phyloP scores from a whole-genome alignment of 148 eudicot genomes.

The Bassia scoparia region DNA sequence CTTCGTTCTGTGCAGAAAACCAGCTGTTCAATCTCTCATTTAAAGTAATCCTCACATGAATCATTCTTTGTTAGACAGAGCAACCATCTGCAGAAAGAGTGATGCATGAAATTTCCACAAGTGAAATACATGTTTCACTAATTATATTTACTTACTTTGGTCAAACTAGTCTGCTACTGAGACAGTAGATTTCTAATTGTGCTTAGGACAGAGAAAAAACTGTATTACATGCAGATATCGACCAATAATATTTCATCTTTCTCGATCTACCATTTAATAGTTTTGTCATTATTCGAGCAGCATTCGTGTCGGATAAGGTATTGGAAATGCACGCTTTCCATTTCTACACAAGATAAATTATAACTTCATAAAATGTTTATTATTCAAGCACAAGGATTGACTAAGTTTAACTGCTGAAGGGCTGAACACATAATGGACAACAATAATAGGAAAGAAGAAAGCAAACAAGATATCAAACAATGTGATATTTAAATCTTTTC shows the following conservation, averaged over 20 bases:
- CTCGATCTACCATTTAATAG: background rate
- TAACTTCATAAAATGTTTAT: background rate
- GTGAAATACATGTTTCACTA: background rate
- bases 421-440: background rate
- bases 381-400: background rate
- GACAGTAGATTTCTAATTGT: background rate
- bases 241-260: background rate
- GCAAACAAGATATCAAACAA: background rate
- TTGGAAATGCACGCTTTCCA: background rate
- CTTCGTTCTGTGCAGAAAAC: constrained; percentile 45
- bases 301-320: background rate
- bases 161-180: background rate
- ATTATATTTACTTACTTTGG: background rate
- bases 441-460: background rate
- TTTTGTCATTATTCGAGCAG: background rate
- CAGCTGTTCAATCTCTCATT: constrained; percentile 60
- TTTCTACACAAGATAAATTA: background rate
- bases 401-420: background rate
- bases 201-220: background rate
- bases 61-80: too few species aligned
- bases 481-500: background rate
- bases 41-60: constrained; percentile 57
- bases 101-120: background rate
- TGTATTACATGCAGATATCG: too few species aligned
- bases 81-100: constrained; percentile 48